phyloP scores from a whole-genome alignment of 345 rosid genomes.

The Sonneratia alba region DNA sequence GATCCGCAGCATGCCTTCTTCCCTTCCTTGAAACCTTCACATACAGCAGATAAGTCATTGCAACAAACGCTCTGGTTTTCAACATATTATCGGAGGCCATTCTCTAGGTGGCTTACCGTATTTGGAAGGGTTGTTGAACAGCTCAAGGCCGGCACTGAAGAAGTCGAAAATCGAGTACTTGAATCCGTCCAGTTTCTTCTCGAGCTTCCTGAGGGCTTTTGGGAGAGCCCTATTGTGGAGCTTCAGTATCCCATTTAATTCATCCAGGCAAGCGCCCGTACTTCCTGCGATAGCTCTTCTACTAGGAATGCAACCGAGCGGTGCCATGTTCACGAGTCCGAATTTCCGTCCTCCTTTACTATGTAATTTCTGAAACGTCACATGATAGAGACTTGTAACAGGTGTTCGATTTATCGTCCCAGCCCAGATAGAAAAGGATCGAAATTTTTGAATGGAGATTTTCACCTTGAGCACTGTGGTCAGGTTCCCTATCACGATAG shows the following conservation, averaged over 20 bases:
- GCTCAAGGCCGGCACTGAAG: not conserved
- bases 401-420: not conserved
- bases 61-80: not conserved
- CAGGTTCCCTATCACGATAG: conserved; percentile 20
- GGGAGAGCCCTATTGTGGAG: conserved; percentile 15
- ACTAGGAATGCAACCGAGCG: conserved; percentile 15
- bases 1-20: conserved; percentile 14
- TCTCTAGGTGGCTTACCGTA: not conserved
- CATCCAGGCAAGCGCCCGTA: not conserved
- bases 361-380: conserved; percentile 13
- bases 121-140: conserved; percentile 1
- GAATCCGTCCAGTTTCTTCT: conserved; percentile 5
- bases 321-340: conserved; percentile 11
- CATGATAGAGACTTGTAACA: too few species aligned
- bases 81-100: not conserved
- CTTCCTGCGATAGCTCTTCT: not conserved
- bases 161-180: conserved; percentile 12
- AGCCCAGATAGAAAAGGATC: too few species aligned
- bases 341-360: conserved; percentile 22
- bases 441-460: not conserved
- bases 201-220: not conserved
- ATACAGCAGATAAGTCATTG: not conserved
- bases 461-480: conserved; percentile 16
- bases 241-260: not conserved
- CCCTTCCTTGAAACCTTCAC: conserved; percentile 14